Evolutionary conservation across 805 yeast genomes (phyloP), one percentile per base, ranked within the genome.

Genomic region (Pichia exigua): DNA sequence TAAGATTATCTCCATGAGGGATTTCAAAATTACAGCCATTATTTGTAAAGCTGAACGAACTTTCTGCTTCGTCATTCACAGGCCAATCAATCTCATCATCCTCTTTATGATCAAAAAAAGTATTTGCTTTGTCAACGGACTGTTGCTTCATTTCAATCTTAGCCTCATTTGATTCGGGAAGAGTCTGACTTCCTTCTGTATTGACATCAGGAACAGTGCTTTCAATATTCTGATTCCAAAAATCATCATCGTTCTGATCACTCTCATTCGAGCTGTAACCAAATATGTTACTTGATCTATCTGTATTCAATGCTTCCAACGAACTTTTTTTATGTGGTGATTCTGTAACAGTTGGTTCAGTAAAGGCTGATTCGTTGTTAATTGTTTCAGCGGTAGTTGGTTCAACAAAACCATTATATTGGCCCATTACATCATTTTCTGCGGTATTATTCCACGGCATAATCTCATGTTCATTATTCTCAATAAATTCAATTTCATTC

Each of bases 381-480:
- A n/a, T 35, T 35, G 39, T 35, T 35, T 35, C 39, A n/a, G 39
- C 39, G 11, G 20, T 35, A n/a, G 4, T n/a, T 35, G 20, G 3
- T 35, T 35, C 39, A 17, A n/a, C 11, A 42, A 11, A 24, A 24
- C 7, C 30, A 22, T 24, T 6, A 22, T 42, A 20, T 17, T 24
- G 18, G 15, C 48, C 47, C 52, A 53, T 52, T 5, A 42, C 41
- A 38, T 55, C 52, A n/a, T 26, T 18, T 12, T 27, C 27, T 7
- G 50, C 47, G 12, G 44, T 35, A 30, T 39, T 42, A 42, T 53
- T 50, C 54, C 54, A 51, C 13, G 56, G 47, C 43, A 24, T 28
- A 6, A 44, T 18, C 18, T 47, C 50, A 47, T 41, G 10, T 8
- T 21, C 35, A 9, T 44, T 6, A 42, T 17, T 12, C 15, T 35